Base-by-base conservation (phyloP, 495 filamentous ascomycete species). In the Penicillium cosmopolitanum region DNA sequence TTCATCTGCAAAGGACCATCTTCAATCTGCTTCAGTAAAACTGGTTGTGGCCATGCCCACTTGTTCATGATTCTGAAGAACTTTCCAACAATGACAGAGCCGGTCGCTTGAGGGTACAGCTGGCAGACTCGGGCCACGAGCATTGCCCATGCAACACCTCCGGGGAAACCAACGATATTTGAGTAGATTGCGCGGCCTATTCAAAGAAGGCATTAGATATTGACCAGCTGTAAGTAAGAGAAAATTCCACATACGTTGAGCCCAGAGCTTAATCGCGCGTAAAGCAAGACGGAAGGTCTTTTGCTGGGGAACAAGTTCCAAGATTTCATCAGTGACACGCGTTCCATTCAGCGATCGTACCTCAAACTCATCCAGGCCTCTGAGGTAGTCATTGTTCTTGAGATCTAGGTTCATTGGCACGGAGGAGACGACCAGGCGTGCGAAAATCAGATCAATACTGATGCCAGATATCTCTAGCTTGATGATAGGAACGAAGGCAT, bases 111-210 rank as follows among this genome's bases (percentile, higher is more conserved):
- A 15, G 95, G 95, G 76, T 97, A 98, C n/a, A 98, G 80, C 72
- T 98, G 95, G 69, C 95, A 98, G 47, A 98, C 91, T 58, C 95
- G 82, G 21, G 95, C 95, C 18, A 98, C 93, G 65, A 98, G 79
- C 88, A 98, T 96, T 31, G 94, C 95, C 91, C 93, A 98, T 18
- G 95, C 95, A 50, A 98, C 92, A 75, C 95, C 95, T 57, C 95
- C 95, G 10, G 95, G 96, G 63, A 93, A 98, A 15, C 95, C 95
- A 56, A 96, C 91, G 59, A 98, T 90, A 65, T 97, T 96, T 52
- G 92, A 89, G 70, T 97, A 97, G 16, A 98, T 90, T 11, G 91
- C 95, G 55, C 93, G 89, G 13, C 79, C 85, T 88, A 50, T 56
- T 9, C 13, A 51, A 53, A n/a, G 36, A 12, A 13, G n/a, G 36